Evolutionary conservation across 2,329 filamentous ascomycete species (phyloP).

Genomic region (Apiospora pterosperma): DNA sequence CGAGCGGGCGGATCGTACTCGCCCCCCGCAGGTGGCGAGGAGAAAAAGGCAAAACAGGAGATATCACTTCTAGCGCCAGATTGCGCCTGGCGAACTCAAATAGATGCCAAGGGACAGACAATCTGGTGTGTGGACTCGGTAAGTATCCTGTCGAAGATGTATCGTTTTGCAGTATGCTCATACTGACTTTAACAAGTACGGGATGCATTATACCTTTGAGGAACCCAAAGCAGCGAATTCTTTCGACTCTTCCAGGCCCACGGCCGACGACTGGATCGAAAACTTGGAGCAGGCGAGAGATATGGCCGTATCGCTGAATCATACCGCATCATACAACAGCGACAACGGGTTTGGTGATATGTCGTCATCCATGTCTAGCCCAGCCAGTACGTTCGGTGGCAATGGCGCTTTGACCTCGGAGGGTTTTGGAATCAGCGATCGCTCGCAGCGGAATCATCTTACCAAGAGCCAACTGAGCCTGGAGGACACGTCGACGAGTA

Average conservation of each 20-base stretch:
- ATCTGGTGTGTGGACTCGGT: slow-evolving; percentile 93
- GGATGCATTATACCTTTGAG: slow-evolving; percentile 91
- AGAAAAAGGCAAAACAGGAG: slow-evolving; percentile 93
- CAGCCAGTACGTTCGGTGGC: slow-evolving; percentile 68
- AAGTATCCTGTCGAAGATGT: slow-evolving; percentile 36
- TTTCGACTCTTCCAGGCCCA: slow-evolving; percentile 57
- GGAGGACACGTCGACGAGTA: slow-evolving; percentile 47
- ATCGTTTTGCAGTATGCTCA: slow-evolving; percentile 25
- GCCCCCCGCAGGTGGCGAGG: slow-evolving; percentile 88
- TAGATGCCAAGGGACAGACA: slow-evolving; percentile 82
- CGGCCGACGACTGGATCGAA: slow-evolving; percentile 89
- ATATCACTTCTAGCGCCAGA: slow-evolving; percentile 77
- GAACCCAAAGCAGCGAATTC: slow-evolving; percentile 69
- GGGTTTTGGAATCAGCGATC: slow-evolving; percentile 45
- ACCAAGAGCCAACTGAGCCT: slow-evolving; percentile 56
- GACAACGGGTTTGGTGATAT: slow-evolving; percentile 68
- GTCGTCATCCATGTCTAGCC: slow-evolving; percentile 71
- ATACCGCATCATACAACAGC: slow-evolving; percentile 60
- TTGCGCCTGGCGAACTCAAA: slow-evolving; percentile 73
- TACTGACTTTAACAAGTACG: slow-evolving; percentile 29
- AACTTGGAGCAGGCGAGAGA: slow-evolving; percentile 83
- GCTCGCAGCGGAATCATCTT: slow-evolving; percentile 53
- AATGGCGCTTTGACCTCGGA: slow-evolving; percentile 47
- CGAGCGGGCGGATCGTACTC: slow-evolving; percentile 82
- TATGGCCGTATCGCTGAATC: slow-evolving; percentile 71